These are phyloP conservation scores for Fragilaria crotonensis DNA, from an alignment of 108 stramenopile species.

Conservation along the genomic window DNA sequence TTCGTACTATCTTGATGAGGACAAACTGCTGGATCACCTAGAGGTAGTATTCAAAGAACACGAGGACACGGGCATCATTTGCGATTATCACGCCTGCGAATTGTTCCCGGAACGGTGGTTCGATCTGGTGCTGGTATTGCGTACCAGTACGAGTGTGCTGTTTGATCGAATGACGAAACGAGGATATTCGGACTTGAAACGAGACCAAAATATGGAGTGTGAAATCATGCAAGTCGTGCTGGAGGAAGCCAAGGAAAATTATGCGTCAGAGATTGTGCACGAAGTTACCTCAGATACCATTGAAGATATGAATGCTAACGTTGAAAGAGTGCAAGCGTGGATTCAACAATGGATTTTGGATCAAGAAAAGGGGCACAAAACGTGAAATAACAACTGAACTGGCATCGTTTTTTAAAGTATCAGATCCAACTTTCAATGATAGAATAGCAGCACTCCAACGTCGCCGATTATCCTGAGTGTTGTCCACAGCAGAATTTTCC, in stretches of 20 bases:
- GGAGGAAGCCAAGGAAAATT: conserved; percentile 87
- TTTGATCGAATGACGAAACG: conserved; percentile 84
- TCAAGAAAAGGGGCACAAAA: too few relatives aligned
- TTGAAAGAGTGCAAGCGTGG: conserved; percentile 63
- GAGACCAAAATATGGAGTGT: conserved; percentile 84
- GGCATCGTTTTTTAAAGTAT: too few relatives aligned
- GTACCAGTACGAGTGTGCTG: conserved; percentile 73
- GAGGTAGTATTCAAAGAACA: conserved; percentile 68
- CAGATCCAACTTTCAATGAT: too few relatives aligned
- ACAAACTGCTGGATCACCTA: conserved; percentile 81
- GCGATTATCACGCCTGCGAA: conserved; percentile 89
- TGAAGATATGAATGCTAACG: conserved; percentile 78
- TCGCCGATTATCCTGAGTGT: too few relatives aligned
- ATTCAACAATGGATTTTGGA: conserved; percentile 64
- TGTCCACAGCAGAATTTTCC: too few relatives aligned
- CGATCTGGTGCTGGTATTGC: conserved; percentile 86
- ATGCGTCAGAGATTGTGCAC: conserved; percentile 85
- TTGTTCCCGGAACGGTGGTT: conserved; percentile 97
- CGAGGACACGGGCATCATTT: conserved; percentile 67
- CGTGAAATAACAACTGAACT: too few relatives aligned
- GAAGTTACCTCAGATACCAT: conserved; percentile 76
- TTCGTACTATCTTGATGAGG: conserved; percentile 86
- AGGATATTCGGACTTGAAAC: conserved; percentile 84
- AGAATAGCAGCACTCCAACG: too few relatives aligned
- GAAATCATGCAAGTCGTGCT: conserved; percentile 94